Percentiles rank a stretch among this genome's conserved stretches.
These are phyloP conservation scores for Solioccasus polychromus DNA, from an alignment of 768 basidiomycete species.

Conservation along the genomic window DNA sequence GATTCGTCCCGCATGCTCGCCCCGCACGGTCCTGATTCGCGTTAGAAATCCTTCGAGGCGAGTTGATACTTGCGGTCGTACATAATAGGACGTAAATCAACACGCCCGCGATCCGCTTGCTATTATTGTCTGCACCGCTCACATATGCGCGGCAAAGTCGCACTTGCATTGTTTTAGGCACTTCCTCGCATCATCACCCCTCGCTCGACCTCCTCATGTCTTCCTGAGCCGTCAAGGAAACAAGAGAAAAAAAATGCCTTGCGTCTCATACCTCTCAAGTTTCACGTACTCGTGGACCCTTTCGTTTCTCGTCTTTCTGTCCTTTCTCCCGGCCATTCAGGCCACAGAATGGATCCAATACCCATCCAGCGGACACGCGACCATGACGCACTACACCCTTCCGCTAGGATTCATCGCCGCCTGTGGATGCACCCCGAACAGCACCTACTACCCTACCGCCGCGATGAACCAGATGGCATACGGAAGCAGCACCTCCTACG, in stretches of 20 bases:
- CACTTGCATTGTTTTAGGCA: neutral
- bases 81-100: conserved; percentile 2
- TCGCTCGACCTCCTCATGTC: conserved; percentile 12
- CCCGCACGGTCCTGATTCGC: no score
- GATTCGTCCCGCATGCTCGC: no score
- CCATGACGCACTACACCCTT: conserved; percentile 72
- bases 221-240: neutral
- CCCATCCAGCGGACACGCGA: conserved; percentile 58
- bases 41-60: no score
- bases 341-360: conserved; percentile 61
- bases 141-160: neutral
- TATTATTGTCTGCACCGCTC: no score
- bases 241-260: conserved; percentile 15
- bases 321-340: conserved; percentile 22
- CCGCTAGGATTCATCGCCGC: conserved; percentile 51
- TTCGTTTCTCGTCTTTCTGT: conserved; percentile 22
- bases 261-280: neutral
- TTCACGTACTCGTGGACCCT: conserved; percentile 15
- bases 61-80: no score
- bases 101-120: neutral
- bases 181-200: neutral
- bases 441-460: conserved; percentile 71
- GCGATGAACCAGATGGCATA: conserved; percentile 79
- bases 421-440: conserved; percentile 71
- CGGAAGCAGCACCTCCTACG: conserved; percentile 69